Percentiles rank a stretch among this genome's conserved stretches.
Conservation (phyloP, 768 basidiomycete genomes). For the Leccinum boreale region DNA sequence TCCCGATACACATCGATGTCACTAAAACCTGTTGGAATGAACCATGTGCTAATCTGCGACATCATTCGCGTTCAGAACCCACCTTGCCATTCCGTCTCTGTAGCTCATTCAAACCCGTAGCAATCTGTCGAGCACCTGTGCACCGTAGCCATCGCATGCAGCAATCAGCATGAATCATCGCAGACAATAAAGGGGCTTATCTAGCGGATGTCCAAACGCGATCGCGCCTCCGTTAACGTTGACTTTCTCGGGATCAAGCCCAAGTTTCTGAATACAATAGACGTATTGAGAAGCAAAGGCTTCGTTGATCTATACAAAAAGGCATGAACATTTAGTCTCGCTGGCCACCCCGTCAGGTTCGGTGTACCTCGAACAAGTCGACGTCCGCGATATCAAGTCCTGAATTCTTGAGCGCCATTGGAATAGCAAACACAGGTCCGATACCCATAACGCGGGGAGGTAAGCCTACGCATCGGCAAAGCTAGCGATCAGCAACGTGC, state of each 20-base stretch:
- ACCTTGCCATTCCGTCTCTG: constrained; percentile 69
- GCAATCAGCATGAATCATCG: constrained; percentile 6
- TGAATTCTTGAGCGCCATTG: constrained; percentile 61
- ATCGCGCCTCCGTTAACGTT: constrained; percentile 93
- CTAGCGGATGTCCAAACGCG: constrained; percentile 80
- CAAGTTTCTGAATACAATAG: constrained; percentile 66
- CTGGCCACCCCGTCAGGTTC: not conserved
- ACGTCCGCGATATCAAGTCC: constrained; percentile 69
- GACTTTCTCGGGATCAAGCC: constrained; percentile 61
- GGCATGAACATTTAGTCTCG: not conserved
- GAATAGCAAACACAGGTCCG: constrained; percentile 83
- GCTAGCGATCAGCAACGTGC: not conserved
- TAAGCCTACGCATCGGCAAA: constrained; percentile 40
- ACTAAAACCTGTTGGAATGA: constrained; percentile 57
- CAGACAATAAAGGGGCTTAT: constrained; percentile 42
- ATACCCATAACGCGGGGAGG: constrained; percentile 87
- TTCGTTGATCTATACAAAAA: constrained; percentile 69
- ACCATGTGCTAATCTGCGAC: not conserved
- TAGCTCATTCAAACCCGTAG: constrained; percentile 76
- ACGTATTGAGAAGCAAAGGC: constrained; percentile 85
- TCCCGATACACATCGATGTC: constrained; percentile 88
- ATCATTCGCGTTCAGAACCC: constrained; percentile 1
- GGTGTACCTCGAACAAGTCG: constrained; percentile 71
- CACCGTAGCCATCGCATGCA: constrained; percentile 46
- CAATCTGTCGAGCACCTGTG: constrained; percentile 83